Conservation (phyloP, 345 rosid species). For the Salix udensis region DNA sequence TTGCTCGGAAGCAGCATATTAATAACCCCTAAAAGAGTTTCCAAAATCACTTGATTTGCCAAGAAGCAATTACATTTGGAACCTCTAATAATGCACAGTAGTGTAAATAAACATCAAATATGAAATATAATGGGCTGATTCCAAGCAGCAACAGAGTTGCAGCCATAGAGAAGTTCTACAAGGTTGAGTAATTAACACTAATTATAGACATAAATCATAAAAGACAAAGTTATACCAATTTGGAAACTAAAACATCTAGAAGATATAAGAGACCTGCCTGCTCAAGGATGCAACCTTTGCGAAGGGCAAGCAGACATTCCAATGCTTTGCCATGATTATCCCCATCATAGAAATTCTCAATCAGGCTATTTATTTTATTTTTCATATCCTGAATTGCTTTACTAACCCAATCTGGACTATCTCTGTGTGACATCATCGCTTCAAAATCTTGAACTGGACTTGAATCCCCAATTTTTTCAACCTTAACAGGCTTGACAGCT, state of each 20-base stretch:
- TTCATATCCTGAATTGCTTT: slow-evolving; percentile 70
- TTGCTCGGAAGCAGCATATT: background rate
- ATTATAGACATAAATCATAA: background rate
- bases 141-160: background rate
- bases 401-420: slow-evolving; percentile 51
- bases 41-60: background rate
- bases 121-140: background rate
- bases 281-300: slow-evolving; percentile 79
- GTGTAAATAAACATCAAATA: background rate
- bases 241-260: background rate
- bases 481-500: slow-evolving; percentile 14
- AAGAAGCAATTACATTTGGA: background rate
- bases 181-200: background rate
- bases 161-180: background rate
- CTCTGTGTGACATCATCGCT: slow-evolving; percentile 78
- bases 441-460: slow-evolving; percentile 77
- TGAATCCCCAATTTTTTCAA: slow-evolving; percentile 52
- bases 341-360: slow-evolving; percentile 40
- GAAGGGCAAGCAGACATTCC: slow-evolving; percentile 63
- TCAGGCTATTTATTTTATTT: slow-evolving; percentile 42
- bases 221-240: too few species aligned
- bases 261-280: slow-evolving; percentile 45
- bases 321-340: slow-evolving; percentile 47
- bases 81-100: background rate
- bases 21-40: background rate